Conservation (phyloP, 352 stramenopile genomes). For the Pythium periplocum region DNA sequence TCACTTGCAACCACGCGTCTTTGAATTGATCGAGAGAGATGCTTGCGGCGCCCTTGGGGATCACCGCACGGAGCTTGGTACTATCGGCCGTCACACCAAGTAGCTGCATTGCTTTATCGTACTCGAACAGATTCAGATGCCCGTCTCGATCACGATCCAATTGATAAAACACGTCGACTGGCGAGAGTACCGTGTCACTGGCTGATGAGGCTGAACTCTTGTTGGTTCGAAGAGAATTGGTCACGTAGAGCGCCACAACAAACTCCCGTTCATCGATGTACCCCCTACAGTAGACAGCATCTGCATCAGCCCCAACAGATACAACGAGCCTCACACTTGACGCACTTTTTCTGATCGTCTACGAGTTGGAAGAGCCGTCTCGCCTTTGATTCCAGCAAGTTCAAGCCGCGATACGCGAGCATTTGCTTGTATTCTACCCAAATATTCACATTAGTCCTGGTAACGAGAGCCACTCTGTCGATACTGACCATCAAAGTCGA, state of each 20-base stretch:
- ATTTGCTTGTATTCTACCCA: constrained; percentile 76
- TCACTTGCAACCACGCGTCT: constrained; percentile 38
- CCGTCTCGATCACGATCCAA: constrained; percentile 53
- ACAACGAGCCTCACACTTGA: constrained; percentile 1
- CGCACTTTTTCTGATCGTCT: constrained; percentile 69
- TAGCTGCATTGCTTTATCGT: constrained; percentile 51
- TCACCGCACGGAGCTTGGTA: constrained; percentile 11
- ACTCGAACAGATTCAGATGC: constrained; percentile 62
- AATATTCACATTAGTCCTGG: too few relatives aligned
- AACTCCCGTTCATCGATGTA: constrained; percentile 76
- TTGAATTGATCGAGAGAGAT: constrained; percentile 59
- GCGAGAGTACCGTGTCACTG: constrained; percentile 24
- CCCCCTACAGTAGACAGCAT: constrained; percentile 19
- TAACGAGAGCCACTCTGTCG: constrained; percentile 1
- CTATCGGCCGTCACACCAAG: constrained; percentile 25
- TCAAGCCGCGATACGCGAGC: constrained; percentile 60
- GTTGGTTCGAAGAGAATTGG: constrained; percentile 45
- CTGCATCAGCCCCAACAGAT: background rate
- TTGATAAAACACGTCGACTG: constrained; percentile 55
- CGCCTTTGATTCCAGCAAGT: constrained; percentile 65
- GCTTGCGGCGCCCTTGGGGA: constrained; percentile 26
- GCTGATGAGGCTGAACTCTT: constrained; percentile 11
- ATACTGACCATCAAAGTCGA: constrained; percentile 58
- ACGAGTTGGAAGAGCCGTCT: constrained; percentile 64
- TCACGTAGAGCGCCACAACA: constrained; percentile 68